Base-by-base conservation (phyloP, 768 basidiomycete species). In the Mycena albidolilacea region DNA sequence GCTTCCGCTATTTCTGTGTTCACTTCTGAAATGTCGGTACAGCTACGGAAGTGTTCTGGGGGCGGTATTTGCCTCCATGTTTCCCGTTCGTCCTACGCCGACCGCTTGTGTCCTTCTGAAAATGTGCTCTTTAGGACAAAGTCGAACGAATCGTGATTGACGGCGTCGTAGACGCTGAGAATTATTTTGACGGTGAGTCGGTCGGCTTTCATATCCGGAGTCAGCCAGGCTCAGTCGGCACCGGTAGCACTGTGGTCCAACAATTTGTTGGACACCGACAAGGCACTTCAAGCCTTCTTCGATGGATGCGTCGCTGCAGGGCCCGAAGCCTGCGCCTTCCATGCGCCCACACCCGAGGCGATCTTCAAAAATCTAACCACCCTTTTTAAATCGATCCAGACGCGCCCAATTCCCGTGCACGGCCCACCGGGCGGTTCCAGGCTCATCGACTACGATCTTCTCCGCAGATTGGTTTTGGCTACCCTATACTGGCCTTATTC, bases 151-250 rank as follows among this genome's bases (percentile, higher is more conserved):
- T 74, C 8, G 30, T 76, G 23, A 73, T 76, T 17, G 75, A 76
- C 38, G 75, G 75, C 41, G 79, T 82, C 21, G 66, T 77, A n/a
- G 80, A 82, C 70, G 57, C 74, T 5, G 68, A 70, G 15, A 67
- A 76, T 44, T 82, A 81, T 67, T 82, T 75, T 64, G 75, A 70
- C 46, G 64, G 80, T 81, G 54, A 73, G 73, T 50, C 52, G 30
- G 30, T 30, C 30, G 30, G 30, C 30, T 30, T 30, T 30, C 30
- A 30, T 30, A 30, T 30, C 30, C 3, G 30, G 30, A 30, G 1
- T 30, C 30, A 30, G 30, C 30, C 30, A 30, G 30, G 30, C 30
- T 30, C 30, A 43, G 41, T 43, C 50, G 17, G 15, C 46, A 3
- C 30, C n/a, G 38, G 15, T 44, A 70, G 48, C 72, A 60, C 67